Evolutionary conservation across 306 rosid genomes (phyloP), one percentile per base, ranked within the genome.

Genomic region (Castanea crenata): DNA sequence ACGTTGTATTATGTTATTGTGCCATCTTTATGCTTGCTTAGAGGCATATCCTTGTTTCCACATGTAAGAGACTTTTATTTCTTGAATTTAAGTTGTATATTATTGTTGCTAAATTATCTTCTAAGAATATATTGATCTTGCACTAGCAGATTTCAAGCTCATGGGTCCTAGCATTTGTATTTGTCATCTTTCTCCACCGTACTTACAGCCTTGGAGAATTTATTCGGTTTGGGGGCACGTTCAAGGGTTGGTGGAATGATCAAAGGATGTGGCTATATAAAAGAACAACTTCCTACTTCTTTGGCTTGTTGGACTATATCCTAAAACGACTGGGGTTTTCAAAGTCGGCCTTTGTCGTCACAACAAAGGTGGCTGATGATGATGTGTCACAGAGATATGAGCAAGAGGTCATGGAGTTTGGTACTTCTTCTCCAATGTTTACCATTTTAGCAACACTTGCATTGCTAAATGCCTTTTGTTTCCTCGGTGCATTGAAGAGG

Each of bases 31-130:
- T 55, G 64, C 76, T 46, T 73, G 34, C 51, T 73, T 55, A 73
- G 64, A 55, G 76, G 65, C 10, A 32, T 73, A 4, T 19, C 67
- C 65, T 55, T 73, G 67, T 73, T 73, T 73, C 67, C 76, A 19
- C 18, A 55, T 31, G 76, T 73, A 73, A 10, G 11, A 29, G 4
- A 55, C 16, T 61, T 38, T 25, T 31, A 23, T 23, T 61, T 10
- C 32, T 25, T 12, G 19, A 23, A 12, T 61, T 31, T 13, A 61
- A 61, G 32, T 23, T 25, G 3, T 10, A 1, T 61, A 61, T 25
- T 15, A 5, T 25, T 61, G 6, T 61, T 10, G 67, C 32, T 12
- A 61, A 57, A 25, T 21, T 25, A 12, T 61, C 32, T 61, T 25
- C 32, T 61, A 25, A 61, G 67, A 61, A 61, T 25, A 23, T 15